Conservation (phyloP, 129 eudicot species). For the Pseudognaphalium luteoalbum region DNA sequence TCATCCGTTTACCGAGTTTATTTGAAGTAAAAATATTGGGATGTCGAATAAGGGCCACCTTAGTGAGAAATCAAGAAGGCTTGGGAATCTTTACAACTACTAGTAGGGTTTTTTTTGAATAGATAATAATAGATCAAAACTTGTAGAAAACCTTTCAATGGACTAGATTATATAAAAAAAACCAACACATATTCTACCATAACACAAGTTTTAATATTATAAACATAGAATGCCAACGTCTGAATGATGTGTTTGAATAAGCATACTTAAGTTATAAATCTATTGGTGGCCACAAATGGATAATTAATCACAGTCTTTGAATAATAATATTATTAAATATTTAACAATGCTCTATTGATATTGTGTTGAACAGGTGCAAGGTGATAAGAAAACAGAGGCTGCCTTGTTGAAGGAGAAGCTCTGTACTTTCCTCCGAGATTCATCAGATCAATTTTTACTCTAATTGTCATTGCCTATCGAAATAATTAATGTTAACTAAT, state of each 20-base stretch:
- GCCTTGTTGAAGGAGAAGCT: not conserved
- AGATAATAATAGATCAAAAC: not conserved
- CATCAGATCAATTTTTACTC: not conserved
- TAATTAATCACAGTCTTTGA: no score
- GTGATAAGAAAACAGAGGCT: not conserved
- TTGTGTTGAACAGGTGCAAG: conserved; percentile 3
- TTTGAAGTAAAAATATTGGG: not conserved
- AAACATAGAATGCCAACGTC: not conserved
- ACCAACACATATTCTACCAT: not conserved
- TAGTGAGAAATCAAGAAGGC: not conserved
- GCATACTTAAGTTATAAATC: not conserved
- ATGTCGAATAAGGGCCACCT: not conserved
- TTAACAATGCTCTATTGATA: not conserved
- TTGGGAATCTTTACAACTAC: not conserved
- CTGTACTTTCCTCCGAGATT: not conserved
- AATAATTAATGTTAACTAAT: not conserved
- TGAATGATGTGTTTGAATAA: not conserved
- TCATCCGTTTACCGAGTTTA: no score
- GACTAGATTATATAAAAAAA: not conserved
- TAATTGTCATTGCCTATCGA: not conserved
- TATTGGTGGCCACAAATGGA: not conserved
- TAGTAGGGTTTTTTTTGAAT: not conserved
- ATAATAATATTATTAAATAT: no score
- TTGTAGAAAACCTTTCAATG: not conserved
- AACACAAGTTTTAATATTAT: not conserved